These are phyloP conservation scores for Fusarium sp. DNA, from an alignment of 2,329 filamentous ascomycete genomes.

Conservation along the genomic window DNA sequence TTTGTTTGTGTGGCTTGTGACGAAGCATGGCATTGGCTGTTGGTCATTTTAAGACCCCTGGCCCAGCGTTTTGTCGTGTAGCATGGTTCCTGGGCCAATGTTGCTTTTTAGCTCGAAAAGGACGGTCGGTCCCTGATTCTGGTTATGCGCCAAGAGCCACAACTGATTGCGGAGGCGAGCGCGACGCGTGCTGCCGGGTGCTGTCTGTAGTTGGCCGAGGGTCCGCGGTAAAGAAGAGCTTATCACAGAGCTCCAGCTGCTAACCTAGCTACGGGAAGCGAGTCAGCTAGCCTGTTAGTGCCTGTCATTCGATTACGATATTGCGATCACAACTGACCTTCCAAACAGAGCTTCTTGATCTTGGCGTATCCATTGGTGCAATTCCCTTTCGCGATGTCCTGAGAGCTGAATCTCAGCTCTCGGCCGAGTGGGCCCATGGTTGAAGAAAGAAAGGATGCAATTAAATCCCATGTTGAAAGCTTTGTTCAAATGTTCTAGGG, in stretches of 20 bases:
- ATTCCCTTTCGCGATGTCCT: slow-evolving; percentile 10
- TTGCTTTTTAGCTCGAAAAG: slow-evolving; percentile 32
- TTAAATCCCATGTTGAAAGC: not conserved
- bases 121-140: not conserved
- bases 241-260: not conserved
- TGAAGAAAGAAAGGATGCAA: not conserved
- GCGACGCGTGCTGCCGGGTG: slow-evolving; percentile 15
- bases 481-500: not conserved
- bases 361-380: slow-evolving; percentile 20
- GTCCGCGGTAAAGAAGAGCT: slow-evolving; percentile 11
- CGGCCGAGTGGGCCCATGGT: not conserved
- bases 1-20: slow-evolving; percentile 28
- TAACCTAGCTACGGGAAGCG: slow-evolving; percentile 3
- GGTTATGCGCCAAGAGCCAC: slow-evolving; percentile 31
- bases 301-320: slow-evolving; percentile 10
- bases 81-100: slow-evolving; percentile 42
- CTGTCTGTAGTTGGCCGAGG: slow-evolving; percentile 18
- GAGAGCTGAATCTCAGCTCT: not conserved
- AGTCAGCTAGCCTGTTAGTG: slow-evolving; percentile 15
- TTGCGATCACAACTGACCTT: slow-evolving; percentile 27
- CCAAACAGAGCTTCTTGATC: slow-evolving; percentile 25
- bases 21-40: slow-evolving; percentile 21
- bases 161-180: slow-evolving; percentile 33
- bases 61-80: slow-evolving; percentile 17
- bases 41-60: slow-evolving; percentile 27